Evolutionary conservation across 179 eudicot genomes (phyloP).

Genomic region (Corrigiola litoralis): DNA sequence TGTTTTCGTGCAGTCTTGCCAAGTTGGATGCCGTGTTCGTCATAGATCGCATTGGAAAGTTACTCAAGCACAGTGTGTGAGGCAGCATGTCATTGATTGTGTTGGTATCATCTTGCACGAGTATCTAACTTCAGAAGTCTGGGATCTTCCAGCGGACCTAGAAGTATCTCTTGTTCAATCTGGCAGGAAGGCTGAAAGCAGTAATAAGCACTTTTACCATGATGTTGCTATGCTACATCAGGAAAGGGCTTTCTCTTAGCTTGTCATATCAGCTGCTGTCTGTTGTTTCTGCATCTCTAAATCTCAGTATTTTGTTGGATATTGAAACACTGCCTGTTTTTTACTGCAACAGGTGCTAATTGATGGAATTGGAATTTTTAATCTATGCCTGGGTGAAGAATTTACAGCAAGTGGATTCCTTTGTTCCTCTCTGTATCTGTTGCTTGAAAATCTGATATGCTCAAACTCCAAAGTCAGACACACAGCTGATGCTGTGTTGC

Average conservation of each 20-base stretch:
- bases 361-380: conserved; percentile 88
- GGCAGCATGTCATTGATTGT: conserved; percentile 54
- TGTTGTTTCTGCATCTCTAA: conserved; percentile 1
- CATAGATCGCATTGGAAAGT: conserved; percentile 43
- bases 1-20: conserved; percentile 8
- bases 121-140: conserved; percentile 67
- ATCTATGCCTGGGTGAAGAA: conserved; percentile 57
- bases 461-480: conserved; percentile 67
- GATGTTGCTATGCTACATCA: conserved; percentile 79
- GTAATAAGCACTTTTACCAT: conserved; percentile 55
- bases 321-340: conserved; percentile 23
- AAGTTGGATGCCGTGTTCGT: conserved; percentile 12
- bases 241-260: conserved; percentile 30
- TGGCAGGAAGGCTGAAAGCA: conserved; percentile 39
- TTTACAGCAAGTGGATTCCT: conserved; percentile 81
- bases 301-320: neutral
- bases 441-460: conserved; percentile 86
- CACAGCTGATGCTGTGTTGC: conserved; percentile 77
- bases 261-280: neutral
- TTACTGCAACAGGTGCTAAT: conserved; percentile 62
- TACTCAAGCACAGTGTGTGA: conserved; percentile 29
- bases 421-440: conserved; percentile 67
- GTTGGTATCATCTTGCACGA: conserved; percentile 78
- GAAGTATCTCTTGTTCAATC: conserved; percentile 42
- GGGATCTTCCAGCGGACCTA: conserved; percentile 71